Evolutionary conservation across 768 basidiomycete species (phyloP).

Genomic region (Fomitopsis pulvina): DNA sequence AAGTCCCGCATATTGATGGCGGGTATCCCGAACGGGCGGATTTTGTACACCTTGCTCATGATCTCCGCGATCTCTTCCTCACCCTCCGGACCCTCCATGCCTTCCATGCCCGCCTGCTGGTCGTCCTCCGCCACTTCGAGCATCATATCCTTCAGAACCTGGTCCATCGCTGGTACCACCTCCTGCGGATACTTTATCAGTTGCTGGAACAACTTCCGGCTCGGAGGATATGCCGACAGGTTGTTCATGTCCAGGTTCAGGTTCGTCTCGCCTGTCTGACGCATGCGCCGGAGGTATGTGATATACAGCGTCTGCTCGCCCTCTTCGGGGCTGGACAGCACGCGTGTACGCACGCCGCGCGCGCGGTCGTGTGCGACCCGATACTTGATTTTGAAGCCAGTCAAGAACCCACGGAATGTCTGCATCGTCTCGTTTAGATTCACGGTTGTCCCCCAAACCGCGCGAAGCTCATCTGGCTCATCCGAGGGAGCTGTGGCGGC

Average conservation of each 20-base stretch:
- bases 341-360: constrained; percentile 43
- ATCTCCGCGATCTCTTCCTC: constrained; percentile 88
- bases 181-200: constrained; percentile 95
- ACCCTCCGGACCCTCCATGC: constrained; percentile 69
- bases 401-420: constrained; percentile 81
- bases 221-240: constrained; percentile 78
- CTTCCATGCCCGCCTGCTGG: constrained; percentile 59
- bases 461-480: constrained; percentile 77
- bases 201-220: constrained; percentile 77
- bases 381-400: constrained; percentile 91
- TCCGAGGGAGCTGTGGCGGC: constrained; percentile 57
- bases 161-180: constrained; percentile 95
- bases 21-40: constrained; percentile 82
- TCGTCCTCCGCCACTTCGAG: constrained; percentile 82
- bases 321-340: constrained; percentile 54
- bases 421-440: constrained; percentile 89
- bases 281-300: constrained; percentile 74
- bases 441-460: constrained; percentile 98
- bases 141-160: constrained; percentile 90
- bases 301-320: constrained; percentile 73
- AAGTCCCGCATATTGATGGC: constrained; percentile 91
- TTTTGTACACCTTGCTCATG: constrained; percentile 84
- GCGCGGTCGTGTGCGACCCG: constrained; percentile 66
- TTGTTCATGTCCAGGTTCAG: constrained; percentile 89
- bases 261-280: constrained; percentile 87